Evolutionary conservation across 108 stramenopile genomes (phyloP), one percentile per base, ranked within the genome.

Genomic region (Nitzschia sp.): DNA sequence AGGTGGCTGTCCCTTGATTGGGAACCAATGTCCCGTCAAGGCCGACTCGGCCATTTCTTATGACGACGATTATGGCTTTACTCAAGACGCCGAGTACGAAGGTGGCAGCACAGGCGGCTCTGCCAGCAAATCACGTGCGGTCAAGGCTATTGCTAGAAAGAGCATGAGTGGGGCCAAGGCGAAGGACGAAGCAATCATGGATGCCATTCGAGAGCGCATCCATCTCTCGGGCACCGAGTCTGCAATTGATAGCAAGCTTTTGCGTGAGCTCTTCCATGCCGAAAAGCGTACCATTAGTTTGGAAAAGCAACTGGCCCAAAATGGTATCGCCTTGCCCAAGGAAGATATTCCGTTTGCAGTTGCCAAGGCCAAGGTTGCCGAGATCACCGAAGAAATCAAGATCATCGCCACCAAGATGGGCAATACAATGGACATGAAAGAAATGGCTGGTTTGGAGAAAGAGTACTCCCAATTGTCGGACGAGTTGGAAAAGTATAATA

Each of bases 401-500:
- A 75, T 71, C 54, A 59, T 85, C 35, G 81, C 71, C 15, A 64
- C 42, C 28, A 66, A 61, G 34, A 74, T 78, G 61, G 73, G 66
- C 3, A 38, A 48, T 15, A 38, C 33, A 25, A 31, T 58, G 2
- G 79, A 75, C 46, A 69, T 61, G 32, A 78, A 78, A 34, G 68
- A 76, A 26, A 47, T 82, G 57, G 56, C 58, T 15, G 26, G 29
- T 23, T 64, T 82, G 5, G 66, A 77, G 26, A 70, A 73, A 21
- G 78, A 81, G 38, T 85, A 81, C 45, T 71, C 63, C 8, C 57
- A 59, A 49, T 58, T 85, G 15, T 81, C 80, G 2, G 74, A 77
- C 28, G 77, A 85, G 26, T 72, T 85, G 74, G 84, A 85, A 36
- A 72, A 75, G 49, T 82, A 79, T 54, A 85, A 75, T 32, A 71